Conservation (phyloP, 495 filamentous ascomycete species). For the Tetracladium setigerum region DNA sequence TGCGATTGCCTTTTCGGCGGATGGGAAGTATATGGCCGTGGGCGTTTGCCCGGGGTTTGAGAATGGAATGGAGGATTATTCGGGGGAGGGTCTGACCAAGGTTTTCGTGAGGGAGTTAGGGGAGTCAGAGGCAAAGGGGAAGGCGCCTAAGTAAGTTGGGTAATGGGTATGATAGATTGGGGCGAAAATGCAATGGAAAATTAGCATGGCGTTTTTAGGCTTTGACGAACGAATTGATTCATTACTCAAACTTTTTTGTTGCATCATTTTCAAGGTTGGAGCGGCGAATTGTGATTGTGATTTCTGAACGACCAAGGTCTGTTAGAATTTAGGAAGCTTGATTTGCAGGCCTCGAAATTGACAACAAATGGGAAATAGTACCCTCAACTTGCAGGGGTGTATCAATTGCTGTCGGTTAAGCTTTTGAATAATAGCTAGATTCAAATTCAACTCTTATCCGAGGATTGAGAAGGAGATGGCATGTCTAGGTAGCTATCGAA, state of each 20-base stretch:
- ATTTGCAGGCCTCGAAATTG: too few relatives aligned
- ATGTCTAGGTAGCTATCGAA: too few relatives aligned
- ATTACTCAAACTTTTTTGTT: slow-evolving; percentile 9
- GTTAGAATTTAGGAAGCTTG: too few relatives aligned
- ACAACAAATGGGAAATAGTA: too few relatives aligned
- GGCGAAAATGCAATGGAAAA: not conserved
- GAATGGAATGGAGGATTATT: slow-evolving; percentile 74
- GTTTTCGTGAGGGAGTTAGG: slow-evolving; percentile 75
- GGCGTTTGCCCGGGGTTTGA: slow-evolving; percentile 88
- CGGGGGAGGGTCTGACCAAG: slow-evolving; percentile 59
- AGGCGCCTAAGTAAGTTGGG: slow-evolving; percentile 47
- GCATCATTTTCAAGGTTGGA: too few relatives aligned
- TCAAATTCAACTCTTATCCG: too few relatives aligned
- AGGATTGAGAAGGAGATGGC: too few relatives aligned
- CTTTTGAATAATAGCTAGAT: too few relatives aligned
- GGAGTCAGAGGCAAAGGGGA: slow-evolving; percentile 84
- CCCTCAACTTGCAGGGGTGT: too few relatives aligned
- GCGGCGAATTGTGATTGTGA: too few relatives aligned
- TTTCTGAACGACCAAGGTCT: too few relatives aligned
- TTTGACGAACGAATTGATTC: slow-evolving; percentile 13
- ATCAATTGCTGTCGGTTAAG: too few relatives aligned
- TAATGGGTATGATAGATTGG: not conserved
- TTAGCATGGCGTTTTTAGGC: slow-evolving; percentile 9
- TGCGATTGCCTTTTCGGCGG: slow-evolving; percentile 63
- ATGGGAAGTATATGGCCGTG: slow-evolving; percentile 79